Conservation (phyloP, 208 protist species). For the Leishmania aethiopica region DNA sequence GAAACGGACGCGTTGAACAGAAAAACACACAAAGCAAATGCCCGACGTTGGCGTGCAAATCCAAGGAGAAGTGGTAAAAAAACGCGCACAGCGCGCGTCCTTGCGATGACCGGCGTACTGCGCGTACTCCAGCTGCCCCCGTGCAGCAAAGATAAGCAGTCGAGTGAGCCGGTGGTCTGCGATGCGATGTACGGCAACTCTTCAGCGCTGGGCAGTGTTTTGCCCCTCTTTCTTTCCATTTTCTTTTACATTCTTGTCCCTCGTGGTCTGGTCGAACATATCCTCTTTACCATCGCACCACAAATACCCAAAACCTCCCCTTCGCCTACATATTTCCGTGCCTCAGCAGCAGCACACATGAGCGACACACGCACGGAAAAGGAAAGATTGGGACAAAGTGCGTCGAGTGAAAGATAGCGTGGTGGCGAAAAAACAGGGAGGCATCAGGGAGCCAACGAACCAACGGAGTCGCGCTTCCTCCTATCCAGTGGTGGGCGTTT, state of each 20-base stretch:
- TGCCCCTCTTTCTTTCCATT: background rate
- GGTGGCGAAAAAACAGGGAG: background rate
- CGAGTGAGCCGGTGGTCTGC: background rate
- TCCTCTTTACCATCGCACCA: background rate
- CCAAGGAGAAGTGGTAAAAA: background rate
- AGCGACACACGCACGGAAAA: background rate
- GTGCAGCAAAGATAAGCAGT: background rate
- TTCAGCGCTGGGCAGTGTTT: background rate
- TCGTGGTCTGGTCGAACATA: background rate
- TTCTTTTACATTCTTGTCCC: background rate
- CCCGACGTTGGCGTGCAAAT: background rate
- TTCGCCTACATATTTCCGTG: background rate
- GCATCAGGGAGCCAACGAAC: background rate
- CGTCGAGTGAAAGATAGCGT: background rate
- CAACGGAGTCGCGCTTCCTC: background rate
- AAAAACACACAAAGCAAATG: background rate
- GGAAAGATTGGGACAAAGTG: background rate
- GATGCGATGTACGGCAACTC: background rate
- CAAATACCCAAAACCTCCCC: background rate
- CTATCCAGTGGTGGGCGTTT: background rate
- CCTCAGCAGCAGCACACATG: background rate
- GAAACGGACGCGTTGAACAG: background rate
- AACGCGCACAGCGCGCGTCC: background rate
- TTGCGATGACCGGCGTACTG: background rate
- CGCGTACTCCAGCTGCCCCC: background rate